phyloP scores from a whole-genome alignment of 139 green algal genomes.

The Diplosphaera chodatii region DNA sequence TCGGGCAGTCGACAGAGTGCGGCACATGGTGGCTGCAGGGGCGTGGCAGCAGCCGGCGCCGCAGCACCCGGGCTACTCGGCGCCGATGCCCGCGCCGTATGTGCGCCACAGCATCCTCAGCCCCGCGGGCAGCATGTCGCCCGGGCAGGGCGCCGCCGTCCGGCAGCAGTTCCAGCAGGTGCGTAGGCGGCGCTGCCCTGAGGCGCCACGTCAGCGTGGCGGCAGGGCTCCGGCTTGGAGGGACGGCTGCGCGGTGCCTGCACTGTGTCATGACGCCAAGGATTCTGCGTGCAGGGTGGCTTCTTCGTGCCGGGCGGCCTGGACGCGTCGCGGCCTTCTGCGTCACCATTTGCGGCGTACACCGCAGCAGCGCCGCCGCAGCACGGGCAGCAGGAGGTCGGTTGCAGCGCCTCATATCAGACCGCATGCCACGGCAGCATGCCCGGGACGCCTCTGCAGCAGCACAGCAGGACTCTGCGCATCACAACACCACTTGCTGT shows the following conservation, averaged over 20 bases:
- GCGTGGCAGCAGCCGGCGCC: not conserved
- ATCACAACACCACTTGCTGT: no score
- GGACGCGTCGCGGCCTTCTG: no score
- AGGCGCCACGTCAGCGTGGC: no score
- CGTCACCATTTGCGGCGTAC: not conserved
- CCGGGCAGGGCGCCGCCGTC: conserved; percentile 3
- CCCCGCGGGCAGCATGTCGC: not conserved
- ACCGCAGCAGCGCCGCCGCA: not conserved
- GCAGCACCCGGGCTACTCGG: not conserved
- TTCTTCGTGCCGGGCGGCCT: not conserved
- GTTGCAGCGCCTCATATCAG: no score
- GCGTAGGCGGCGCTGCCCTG: conserved; percentile 1
- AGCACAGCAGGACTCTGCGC: not conserved
- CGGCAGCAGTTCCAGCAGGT: conserved; percentile 6
- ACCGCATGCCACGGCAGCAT: no score
- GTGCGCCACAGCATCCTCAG: conserved; percentile 7
- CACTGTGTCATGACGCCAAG: no score
- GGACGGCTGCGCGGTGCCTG: no score
- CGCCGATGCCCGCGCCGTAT: not conserved
- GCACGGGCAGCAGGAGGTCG: no score
- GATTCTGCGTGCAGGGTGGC: not conserved
- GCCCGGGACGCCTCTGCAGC: not conserved
- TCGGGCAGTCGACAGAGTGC: no score
- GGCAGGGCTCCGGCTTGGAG: no score
- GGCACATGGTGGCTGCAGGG: no score